phyloP scores from a whole-genome alignment of 306 rosid species.

The Calophaca sinica region DNA sequence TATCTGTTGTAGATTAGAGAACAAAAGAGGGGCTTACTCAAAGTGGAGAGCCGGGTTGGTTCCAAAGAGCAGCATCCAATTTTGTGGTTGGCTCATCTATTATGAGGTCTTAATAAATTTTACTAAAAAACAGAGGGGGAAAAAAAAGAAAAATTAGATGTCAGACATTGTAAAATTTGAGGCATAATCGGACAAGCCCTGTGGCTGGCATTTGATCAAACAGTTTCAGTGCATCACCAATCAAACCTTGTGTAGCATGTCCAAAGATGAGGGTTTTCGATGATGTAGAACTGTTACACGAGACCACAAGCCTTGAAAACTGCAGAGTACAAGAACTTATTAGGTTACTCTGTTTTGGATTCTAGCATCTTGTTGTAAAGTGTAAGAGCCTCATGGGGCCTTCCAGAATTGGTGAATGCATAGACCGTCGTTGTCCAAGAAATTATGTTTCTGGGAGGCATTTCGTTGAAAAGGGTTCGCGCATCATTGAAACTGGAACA shows the following conservation, averaged over 20 bases:
- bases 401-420: constrained; percentile 64
- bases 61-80: too few relatives aligned
- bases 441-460: constrained; percentile 62
- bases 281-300: constrained; percentile 55
- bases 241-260: constrained; percentile 60
- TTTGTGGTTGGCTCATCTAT: too few relatives aligned
- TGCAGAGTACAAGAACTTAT: constrained; percentile 74
- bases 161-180: too few relatives aligned
- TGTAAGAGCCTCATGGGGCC: constrained; percentile 60
- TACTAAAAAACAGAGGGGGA: too few relatives aligned
- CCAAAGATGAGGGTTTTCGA: constrained; percentile 77
- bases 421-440: constrained; percentile 89
- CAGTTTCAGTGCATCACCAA: constrained; percentile 69
- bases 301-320: constrained; percentile 83
- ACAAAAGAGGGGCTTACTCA: too few relatives aligned
- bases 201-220: constrained; percentile 67
- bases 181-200: too few relatives aligned
- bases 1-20: too few relatives aligned
- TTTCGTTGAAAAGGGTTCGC: constrained; percentile 70
- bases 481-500: constrained; percentile 55
- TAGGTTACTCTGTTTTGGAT: constrained; percentile 57
- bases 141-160: too few relatives aligned
- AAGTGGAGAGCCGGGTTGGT: too few relatives aligned
- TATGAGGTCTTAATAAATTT: too few relatives aligned
- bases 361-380: constrained; percentile 59